phyloP scores from a whole-genome alignment of 1,284 basidiomycete species.

The Pterula multifida region DNA sequence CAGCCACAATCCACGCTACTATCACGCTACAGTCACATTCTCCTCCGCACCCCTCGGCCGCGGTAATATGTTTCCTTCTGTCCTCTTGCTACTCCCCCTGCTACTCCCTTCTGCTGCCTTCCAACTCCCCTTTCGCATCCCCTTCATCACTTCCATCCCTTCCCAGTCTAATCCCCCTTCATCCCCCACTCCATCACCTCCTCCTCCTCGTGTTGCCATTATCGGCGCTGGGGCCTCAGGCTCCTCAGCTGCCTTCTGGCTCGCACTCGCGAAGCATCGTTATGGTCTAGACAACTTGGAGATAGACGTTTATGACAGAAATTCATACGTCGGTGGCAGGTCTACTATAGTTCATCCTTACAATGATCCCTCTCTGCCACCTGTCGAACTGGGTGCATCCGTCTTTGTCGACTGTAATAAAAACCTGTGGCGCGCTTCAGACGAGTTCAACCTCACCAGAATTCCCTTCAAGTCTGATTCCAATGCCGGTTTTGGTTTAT shows the following conservation, averaged over 20 bases:
- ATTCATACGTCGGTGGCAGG: slow-evolving; percentile 74
- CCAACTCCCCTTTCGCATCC: slow-evolving; percentile 44
- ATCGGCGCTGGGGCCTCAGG: slow-evolving; percentile 86
- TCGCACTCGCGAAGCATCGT: slow-evolving; percentile 61
- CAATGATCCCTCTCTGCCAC: slow-evolving; percentile 43
- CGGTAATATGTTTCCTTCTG: not conserved
- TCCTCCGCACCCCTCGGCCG: slow-evolving; percentile 1
- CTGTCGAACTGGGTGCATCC: slow-evolving; percentile 79
- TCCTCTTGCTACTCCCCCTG: slow-evolving; percentile 15
- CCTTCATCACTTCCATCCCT: slow-evolving; percentile 26
- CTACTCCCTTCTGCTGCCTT: slow-evolving; percentile 31
- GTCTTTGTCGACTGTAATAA: slow-evolving; percentile 80
- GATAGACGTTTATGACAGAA: slow-evolving; percentile 76
- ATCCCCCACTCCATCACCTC: slow-evolving; percentile 16
- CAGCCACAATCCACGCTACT: not conserved
- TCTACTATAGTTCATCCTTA: slow-evolving; percentile 73
- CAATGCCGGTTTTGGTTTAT: slow-evolving; percentile 49
- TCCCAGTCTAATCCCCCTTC: slow-evolving; percentile 8
- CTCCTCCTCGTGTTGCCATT: slow-evolving; percentile 54
- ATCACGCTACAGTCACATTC: not conserved
- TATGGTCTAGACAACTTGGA: slow-evolving; percentile 49
- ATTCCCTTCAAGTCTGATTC: slow-evolving; percentile 36
- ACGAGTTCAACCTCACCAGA: slow-evolving; percentile 68
- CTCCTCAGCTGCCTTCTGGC: slow-evolving; percentile 79
- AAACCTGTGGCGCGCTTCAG: slow-evolving; percentile 71